Evolutionary conservation across 164 flowering plant species (phyloP).

Genomic region (Liquidambar formosana): DNA sequence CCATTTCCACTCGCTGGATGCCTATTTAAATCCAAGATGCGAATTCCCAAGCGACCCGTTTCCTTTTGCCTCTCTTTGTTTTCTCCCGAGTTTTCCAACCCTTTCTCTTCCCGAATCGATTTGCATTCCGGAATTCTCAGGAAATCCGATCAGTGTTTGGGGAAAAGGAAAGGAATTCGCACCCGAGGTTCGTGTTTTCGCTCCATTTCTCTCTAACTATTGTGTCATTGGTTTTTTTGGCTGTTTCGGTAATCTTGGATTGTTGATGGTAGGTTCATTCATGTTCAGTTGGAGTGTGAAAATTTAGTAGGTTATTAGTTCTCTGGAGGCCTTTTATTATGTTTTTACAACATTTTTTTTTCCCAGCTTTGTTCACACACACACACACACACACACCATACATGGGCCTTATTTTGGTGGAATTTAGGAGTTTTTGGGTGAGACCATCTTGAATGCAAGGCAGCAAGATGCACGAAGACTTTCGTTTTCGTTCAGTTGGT

Average conservation of each 20-base stretch:
- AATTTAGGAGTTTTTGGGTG: slow-evolving; percentile 1
- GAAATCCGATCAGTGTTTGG: not conserved
- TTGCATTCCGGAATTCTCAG: not conserved
- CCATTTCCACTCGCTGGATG: slow-evolving; percentile 18
- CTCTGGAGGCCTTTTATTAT: no score
- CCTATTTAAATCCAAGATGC: slow-evolving; percentile 53
- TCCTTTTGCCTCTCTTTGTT: slow-evolving; percentile 26
- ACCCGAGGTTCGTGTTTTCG: slow-evolving; percentile 14
- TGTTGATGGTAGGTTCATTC: no score
- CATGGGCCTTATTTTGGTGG: no score
- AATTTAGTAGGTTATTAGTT: no score
- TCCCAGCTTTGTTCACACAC: no score
- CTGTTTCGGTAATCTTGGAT: no score
- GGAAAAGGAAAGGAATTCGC: not conserved
- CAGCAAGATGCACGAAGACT: not conserved
- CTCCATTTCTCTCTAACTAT: not conserved
- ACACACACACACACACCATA: no score
- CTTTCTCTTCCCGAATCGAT: slow-evolving; percentile 4
- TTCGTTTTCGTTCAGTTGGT: no score
- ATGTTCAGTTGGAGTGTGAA: no score
- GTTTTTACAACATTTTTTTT: no score
- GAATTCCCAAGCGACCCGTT: slow-evolving; percentile 41
- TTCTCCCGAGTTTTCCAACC: slow-evolving; percentile 14
- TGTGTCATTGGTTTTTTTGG: no score
- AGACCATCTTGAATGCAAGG: not conserved